Evolutionary conservation across 352 stramenopile species (phyloP).

Genomic region (Globisporangium uncinulatum): DNA sequence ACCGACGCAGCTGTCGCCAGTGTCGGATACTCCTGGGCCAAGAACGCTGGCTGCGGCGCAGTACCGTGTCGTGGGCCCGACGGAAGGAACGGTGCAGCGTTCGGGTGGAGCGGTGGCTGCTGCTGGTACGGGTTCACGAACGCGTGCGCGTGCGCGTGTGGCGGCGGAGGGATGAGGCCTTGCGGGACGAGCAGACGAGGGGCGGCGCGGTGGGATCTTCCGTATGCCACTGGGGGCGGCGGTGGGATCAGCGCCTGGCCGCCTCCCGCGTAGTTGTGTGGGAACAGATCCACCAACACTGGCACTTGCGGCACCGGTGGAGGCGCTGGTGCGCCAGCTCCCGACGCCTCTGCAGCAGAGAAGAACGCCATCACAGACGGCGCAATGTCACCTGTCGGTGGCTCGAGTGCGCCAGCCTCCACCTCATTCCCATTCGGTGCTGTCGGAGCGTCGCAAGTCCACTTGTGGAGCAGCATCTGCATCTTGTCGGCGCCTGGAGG

Average conservation of each 20-base stretch:
- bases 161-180: constrained; percentile 10
- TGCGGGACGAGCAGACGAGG: constrained; percentile 12
- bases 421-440: neutral
- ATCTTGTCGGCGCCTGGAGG: constrained; percentile 26
- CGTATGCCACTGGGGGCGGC: constrained; percentile 1
- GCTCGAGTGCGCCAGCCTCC: neutral
- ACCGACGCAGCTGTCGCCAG: constrained; percentile 11
- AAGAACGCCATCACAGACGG: constrained; percentile 19
- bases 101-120: constrained; percentile 18
- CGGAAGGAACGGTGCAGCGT: constrained; percentile 6
- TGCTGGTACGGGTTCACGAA: constrained; percentile 20
- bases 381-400: neutral
- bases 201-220: neutral
- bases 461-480: constrained; percentile 56
- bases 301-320: constrained; percentile 4
- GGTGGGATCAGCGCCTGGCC: neutral
- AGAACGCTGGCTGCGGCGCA: neutral
- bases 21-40: constrained; percentile 21
- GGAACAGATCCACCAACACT: constrained; percentile 38
- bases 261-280: constrained; percentile 35
- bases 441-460: constrained; percentile 29
- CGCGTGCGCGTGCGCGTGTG: constrained; percentile 14
- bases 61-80: neutral
- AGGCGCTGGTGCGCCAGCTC: neutral
- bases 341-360: constrained; percentile 11